Evolutionary conservation across 148 eudicot species (phyloP), one percentile per base, ranked within the genome.

Genomic region (Rhododendron ferrugineum): DNA sequence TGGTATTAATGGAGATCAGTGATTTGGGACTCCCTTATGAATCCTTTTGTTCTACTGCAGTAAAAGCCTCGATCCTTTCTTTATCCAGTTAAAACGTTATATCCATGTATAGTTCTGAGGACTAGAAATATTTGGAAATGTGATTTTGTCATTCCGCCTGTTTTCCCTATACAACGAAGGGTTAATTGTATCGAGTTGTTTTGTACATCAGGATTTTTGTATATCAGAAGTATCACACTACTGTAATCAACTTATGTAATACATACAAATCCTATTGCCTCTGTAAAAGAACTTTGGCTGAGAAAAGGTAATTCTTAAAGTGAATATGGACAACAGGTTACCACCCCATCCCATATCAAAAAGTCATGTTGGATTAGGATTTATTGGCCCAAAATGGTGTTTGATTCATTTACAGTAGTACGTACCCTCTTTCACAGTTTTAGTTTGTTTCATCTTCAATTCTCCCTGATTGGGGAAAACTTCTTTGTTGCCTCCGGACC

Each of bases 1-100:
- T 81, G 98, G 98, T 75, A 96, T 96, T 84, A 96, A 96, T 74
- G 98, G 95, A 34, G 98, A 96, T 77, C 90, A 91, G 90, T 91
- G 89, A 94, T 76, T 73, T 66, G 88, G 40, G 44, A 40, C 44
- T 40, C 44, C 44, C 44, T 40, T 0, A 40, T 40, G 44, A 40
- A 40, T 16, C 34, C 34, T 80, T 50, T 70, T 40, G 47, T 80
- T 85, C 60, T 40, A 32, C 70, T 70, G 42, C 50, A 46, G 34
- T 79, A 44, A 68, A 81, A 40, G 49, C 60, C 60, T 56, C 20
- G 28, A 46, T 13, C 77, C 34, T 49, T 28, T n/a, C 44, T 58
- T 73, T 78, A 44, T 79, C 44, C 76, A 56, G 70, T 77, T 62
- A 82, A 85, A 84, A 85, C 81, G 72, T 85, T 52, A 78, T 85